These are phyloP conservation scores for Lithohypha guttulata DNA, from an alignment of 2,329 filamentous ascomycete genomes.

Conservation along the genomic window DNA sequence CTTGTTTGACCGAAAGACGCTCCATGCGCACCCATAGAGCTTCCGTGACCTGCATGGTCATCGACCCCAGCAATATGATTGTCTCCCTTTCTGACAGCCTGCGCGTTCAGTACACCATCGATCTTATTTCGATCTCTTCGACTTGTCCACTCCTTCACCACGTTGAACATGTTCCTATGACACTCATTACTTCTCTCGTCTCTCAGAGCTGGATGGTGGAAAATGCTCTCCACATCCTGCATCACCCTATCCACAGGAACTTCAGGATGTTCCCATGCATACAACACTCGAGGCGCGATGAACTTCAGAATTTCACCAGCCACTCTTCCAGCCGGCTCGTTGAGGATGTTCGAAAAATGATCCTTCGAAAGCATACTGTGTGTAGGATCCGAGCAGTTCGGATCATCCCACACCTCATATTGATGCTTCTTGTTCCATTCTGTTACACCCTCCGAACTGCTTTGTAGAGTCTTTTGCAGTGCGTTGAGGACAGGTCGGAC, in stretches of 20 bases:
- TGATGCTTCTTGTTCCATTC: slow-evolving; percentile 61
- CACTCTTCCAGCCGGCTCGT: slow-evolving; percentile 64
- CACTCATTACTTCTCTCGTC: slow-evolving; percentile 60
- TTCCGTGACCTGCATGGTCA: slow-evolving; percentile 11
- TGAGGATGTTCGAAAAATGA: slow-evolving; percentile 70
- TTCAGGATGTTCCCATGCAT: slow-evolving; percentile 82
- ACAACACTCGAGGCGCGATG: slow-evolving; percentile 73
- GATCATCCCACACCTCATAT: slow-evolving; percentile 69
- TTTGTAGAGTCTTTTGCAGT: slow-evolving; percentile 73
- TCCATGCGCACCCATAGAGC: slow-evolving; percentile 7
- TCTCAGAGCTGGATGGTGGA: slow-evolving; percentile 82
- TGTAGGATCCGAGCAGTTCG: slow-evolving; percentile 64
- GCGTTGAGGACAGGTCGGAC: slow-evolving; percentile 82
- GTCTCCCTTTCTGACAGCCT: slow-evolving; percentile 70
- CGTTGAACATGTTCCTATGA: slow-evolving; percentile 79
- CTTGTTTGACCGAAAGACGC: neutral
- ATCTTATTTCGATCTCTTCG: slow-evolving; percentile 53
- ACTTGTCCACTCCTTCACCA: slow-evolving; percentile 70
- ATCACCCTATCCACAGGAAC: slow-evolving; percentile 75
- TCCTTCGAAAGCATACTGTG: slow-evolving; percentile 78
- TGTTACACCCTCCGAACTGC: slow-evolving; percentile 64
- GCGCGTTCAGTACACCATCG: slow-evolving; percentile 65
- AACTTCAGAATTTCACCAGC: slow-evolving; percentile 73
- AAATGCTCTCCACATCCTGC: slow-evolving; percentile 67
- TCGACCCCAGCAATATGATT: slow-evolving; percentile 52